Conservation (phyloP, 208 protist genomes). For the Crithidia expoeki region DNA sequence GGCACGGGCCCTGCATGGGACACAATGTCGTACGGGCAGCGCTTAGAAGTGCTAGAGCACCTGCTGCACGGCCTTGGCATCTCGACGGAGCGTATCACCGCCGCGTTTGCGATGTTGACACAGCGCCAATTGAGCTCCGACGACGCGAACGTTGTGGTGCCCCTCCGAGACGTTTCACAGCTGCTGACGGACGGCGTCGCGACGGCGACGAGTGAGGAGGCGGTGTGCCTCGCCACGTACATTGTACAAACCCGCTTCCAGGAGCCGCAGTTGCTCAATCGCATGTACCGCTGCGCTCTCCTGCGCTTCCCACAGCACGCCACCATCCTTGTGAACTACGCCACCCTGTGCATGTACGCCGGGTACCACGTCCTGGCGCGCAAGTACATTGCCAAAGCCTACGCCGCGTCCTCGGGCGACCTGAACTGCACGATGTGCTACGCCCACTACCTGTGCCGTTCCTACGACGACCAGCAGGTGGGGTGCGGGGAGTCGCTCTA, state of each 20-base stretch:
- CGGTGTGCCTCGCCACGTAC: conserved; percentile 70
- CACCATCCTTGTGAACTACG: conserved; percentile 80
- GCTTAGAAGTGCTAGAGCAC: conserved; percentile 62
- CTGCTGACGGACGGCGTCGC: conserved; percentile 62
- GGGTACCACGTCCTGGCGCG: conserved; percentile 54
- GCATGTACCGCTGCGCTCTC: conserved; percentile 64
- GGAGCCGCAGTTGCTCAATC: conserved; percentile 63
- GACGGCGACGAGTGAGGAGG: conserved; percentile 55
- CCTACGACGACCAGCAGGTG: conserved; percentile 47
- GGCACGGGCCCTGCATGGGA: conserved; percentile 57
- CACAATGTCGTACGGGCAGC: conserved; percentile 35
- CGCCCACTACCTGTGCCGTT: conserved; percentile 65
- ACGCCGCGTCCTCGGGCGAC: conserved; percentile 57
- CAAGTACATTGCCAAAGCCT: conserved; percentile 73
- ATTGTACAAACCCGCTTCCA: conserved; percentile 69
- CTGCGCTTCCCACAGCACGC: conserved; percentile 57
- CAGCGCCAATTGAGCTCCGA: conserved; percentile 4
- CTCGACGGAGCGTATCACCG: conserved; percentile 19
- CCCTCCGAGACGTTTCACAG: conserved; percentile 33
- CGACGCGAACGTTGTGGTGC: not conserved
- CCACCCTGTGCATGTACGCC: conserved; percentile 72
- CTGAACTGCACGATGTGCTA: conserved; percentile 69
- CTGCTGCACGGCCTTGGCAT: conserved; percentile 57
- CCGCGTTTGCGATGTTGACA: conserved; percentile 10
- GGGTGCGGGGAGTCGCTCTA: conserved; percentile 55